Conservation (phyloP, 2,329 filamentous ascomycete species). For the Aspergillus intermedius region DNA sequence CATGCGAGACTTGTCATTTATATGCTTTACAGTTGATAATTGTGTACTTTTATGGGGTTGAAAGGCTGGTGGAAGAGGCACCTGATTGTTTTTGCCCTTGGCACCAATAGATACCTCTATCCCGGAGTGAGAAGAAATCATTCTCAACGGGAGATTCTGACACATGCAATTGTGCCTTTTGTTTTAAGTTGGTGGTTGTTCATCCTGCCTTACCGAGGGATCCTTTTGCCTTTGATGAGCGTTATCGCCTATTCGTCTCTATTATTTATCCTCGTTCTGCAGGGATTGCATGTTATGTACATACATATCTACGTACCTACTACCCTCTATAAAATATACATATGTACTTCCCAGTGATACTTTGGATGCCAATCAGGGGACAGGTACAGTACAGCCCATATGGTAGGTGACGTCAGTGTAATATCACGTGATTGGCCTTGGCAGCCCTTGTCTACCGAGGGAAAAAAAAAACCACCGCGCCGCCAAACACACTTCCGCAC, state of each 20-base stretch:
- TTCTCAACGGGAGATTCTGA: no score
- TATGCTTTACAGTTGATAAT: no score
- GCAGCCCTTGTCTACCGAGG: not conserved
- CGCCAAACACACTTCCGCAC: not conserved
- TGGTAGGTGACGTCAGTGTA: not conserved
- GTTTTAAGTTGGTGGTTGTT: no score
- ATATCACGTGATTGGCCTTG: not conserved
- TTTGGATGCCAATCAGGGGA: not conserved
- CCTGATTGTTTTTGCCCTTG: no score
- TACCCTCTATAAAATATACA: not conserved
- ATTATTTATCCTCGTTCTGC: not conserved
- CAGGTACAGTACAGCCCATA: not conserved
- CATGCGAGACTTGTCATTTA: not conserved
- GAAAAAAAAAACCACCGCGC: not conserved
- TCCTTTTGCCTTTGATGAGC: no score
- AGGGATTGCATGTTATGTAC: conserved; percentile 1
- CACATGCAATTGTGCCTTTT: no score
- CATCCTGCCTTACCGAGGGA: no score
- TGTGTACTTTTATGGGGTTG: no score
- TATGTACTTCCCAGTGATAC: not conserved
- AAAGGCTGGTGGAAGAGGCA: no score
- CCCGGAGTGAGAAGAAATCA: no score
- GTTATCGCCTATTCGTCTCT: no score
- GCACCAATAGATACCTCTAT: no score
- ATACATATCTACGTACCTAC: not conserved